phyloP scores from a whole-genome alignment of 371 early-diverging fungal genomes.

The Mucor velutinosus region DNA sequence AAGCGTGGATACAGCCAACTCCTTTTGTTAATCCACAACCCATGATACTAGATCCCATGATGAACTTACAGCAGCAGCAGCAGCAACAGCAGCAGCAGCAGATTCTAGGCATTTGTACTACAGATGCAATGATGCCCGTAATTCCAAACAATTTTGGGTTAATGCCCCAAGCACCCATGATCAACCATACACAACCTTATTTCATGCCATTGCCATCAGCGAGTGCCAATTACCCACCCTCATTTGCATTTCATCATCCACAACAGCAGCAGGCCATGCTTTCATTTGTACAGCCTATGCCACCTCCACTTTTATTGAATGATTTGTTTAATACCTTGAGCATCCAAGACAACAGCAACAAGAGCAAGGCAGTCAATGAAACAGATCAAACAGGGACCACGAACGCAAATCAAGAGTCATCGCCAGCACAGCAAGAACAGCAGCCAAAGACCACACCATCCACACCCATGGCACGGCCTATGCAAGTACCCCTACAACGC shows the following conservation, averaged over 20 bases:
- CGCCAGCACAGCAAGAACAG: background rate
- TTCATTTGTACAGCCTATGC: background rate
- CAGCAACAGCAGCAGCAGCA: conserved; percentile 3
- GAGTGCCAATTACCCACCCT: background rate
- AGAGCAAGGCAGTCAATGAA: background rate
- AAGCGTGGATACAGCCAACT: background rate
- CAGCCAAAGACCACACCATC: background rate
- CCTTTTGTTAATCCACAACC: conserved; percentile 2
- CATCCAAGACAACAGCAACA: background rate
- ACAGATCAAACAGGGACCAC: background rate
- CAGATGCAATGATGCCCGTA: background rate
- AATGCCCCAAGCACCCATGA: conserved; percentile 13
- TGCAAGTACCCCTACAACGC: conserved; percentile 1
- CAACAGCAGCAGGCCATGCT: conserved; percentile 2
- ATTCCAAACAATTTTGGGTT: background rate
- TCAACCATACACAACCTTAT: conserved; percentile 5
- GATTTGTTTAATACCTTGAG: background rate
- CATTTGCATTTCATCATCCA: background rate
- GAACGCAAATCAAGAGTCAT: background rate
- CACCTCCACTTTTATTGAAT: background rate
- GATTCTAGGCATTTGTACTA: conserved; percentile 13
- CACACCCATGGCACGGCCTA: background rate
- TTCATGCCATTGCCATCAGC: background rate
- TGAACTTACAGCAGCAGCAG: conserved; percentile 2
- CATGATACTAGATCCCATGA: conserved; percentile 7